Evolutionary conservation across 1,139 yeast species (phyloP), one percentile per base, ranked within the genome.

Genomic region (Ogataea hybrid): DNA sequence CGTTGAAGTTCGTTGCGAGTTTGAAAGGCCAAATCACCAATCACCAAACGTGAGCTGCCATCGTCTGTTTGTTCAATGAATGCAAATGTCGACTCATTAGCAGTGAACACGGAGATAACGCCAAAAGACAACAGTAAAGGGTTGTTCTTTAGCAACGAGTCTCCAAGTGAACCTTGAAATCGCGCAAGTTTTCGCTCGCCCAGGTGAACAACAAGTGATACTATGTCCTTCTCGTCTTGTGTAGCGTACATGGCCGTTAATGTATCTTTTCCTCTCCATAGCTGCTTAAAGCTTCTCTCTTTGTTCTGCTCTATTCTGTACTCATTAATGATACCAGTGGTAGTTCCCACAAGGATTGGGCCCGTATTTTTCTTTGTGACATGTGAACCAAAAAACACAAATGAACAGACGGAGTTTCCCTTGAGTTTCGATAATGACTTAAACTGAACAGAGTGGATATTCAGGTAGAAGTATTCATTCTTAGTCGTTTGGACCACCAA

Each of bases 331-430:
- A 58, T 46, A 1, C 82, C 82, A 3, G 65, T 63, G 2, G 59
- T 51, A 1, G 77, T 70, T 9, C 80, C 78, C 2, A 77, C 42
- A n/a, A 79, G 54, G n/a, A 77, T 58, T 5, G 70, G 67, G 1
- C 79, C 79, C 0, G 79, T 69, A 11, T 63, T 57, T 0, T 35
- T 42, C 9, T 63, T 57, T 1, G 67, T 57, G 1, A 69, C 64
- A 22, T 64, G 66, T 4, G 56, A 45, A 0, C 67, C 66, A 36
- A 67, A 61, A 73, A 79, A 78, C 3, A 65, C 69, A 3, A 75
- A 65, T 5, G 70, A 56, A 1, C 67, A 63, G 14, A 77, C 63
- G 5, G 63, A 59, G 10, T 67, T 42, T 10, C 72, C 71, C 44
- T 68, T 70, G 41, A 77, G 56, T 47, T 74, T 70, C 7, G 65